Percentiles rank a stretch among this genome's conserved stretches.
These are phyloP conservation scores for Mycotypha africana DNA, from an alignment of 371 early-diverging fungal species.

Conservation along the genomic window DNA sequence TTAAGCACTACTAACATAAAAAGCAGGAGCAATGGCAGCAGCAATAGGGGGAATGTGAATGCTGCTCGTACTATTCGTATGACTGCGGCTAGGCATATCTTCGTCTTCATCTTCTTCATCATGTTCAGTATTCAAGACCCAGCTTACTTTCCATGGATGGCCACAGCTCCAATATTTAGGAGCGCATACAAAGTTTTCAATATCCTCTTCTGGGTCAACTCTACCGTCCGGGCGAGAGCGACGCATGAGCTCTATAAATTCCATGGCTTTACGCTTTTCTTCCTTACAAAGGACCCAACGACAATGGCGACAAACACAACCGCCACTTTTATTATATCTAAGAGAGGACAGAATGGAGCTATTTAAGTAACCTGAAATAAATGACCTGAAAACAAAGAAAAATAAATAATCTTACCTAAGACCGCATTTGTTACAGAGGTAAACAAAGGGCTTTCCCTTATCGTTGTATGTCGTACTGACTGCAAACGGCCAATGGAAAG, in stretches of 20 bases:
- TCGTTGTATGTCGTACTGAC: constrained; percentile 27
- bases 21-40: too few relatives aligned
- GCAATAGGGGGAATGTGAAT: too few relatives aligned
- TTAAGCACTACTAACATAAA: too few relatives aligned
- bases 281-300: constrained; percentile 50
- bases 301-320: constrained; percentile 45
- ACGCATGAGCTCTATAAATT: constrained; percentile 38
- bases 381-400: constrained; percentile 3
- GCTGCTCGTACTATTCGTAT: too few relatives aligned
- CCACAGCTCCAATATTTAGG: constrained; percentile 48
- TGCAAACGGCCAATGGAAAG: constrained; percentile 47
- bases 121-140: constrained; percentile 28
- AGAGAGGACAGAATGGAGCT: neutral
- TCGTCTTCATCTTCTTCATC: constrained; percentile 18
- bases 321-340: constrained; percentile 46
- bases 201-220: constrained; percentile 34
- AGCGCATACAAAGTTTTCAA: constrained; percentile 36
- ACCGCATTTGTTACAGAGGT: constrained; percentile 52
- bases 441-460: constrained; percentile 41
- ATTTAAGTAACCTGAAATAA: too few relatives aligned
- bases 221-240: constrained; percentile 26
- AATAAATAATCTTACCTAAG: constrained; percentile 25
- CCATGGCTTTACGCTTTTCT: constrained; percentile 43
- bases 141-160: constrained; percentile 43
- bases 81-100: too few relatives aligned